Evolutionary conservation across 1,284 basidiomycete species (phyloP).

Genomic region (Gomphus bonarii): DNA sequence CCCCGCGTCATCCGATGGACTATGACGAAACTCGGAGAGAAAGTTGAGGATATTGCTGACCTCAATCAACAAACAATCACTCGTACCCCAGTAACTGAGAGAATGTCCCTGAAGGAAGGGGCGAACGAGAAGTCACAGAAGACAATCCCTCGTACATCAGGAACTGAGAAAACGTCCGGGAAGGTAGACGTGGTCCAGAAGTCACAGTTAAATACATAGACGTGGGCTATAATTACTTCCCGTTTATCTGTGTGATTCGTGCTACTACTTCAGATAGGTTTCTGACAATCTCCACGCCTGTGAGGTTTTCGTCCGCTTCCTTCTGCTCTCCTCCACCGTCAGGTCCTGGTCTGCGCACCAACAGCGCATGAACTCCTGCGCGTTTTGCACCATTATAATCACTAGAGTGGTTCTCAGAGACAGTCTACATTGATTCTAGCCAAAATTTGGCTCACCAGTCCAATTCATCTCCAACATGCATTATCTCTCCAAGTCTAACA

Average conservation of each 20-base stretch:
- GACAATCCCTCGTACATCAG: too few species aligned
- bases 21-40: conserved; percentile 69
- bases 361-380: conserved; percentile 48
- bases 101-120: not conserved
- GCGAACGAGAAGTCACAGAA: not conserved
- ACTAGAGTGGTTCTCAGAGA: conserved; percentile 24
- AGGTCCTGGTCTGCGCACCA: conserved; percentile 39
- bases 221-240: not conserved
- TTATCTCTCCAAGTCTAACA: conserved; percentile 30
- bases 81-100: not conserved
- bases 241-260: not conserved
- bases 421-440: not conserved
- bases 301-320: conserved; percentile 18
- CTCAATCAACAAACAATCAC: conserved; percentile 25
- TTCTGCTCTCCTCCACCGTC: conserved; percentile 41
- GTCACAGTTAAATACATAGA: not conserved
- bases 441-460: conserved; percentile 32
- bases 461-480: conserved; percentile 69
- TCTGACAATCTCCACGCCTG: conserved; percentile 11
- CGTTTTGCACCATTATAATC: conserved; percentile 56
- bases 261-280: conserved; percentile 12
- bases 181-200: too few species aligned
- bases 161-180: too few species aligned
- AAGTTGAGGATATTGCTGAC: conserved; percentile 53
- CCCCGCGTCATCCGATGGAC: conserved; percentile 80